These are phyloP conservation scores for maize (Zea mays) DNA, from an alignment of 176 grass and related monocot genomes.

Conservation along the genomic window DNA sequence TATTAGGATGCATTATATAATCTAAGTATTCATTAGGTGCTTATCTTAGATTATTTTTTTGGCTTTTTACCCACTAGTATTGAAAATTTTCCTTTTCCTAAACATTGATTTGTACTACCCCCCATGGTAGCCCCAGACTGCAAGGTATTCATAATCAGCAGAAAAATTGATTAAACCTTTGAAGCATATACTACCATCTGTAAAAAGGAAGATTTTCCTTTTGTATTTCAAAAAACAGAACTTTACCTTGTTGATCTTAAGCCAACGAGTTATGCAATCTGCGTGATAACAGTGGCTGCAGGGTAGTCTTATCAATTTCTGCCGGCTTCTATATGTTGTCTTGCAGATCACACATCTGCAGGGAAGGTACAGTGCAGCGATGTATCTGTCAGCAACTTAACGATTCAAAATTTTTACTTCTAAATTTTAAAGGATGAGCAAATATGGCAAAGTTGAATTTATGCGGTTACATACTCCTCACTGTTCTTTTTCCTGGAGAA, in stretches of 20 bases:
- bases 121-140: no score
- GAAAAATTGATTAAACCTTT: neutral
- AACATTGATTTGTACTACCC: neutral
- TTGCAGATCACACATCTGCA: slow-evolving; percentile 78
- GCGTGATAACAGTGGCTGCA: slow-evolving; percentile 73
- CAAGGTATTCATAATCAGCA: neutral
- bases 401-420: neutral
- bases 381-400: slow-evolving; percentile 26
- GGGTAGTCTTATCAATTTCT: slow-evolving; percentile 68
- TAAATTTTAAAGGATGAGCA: neutral
- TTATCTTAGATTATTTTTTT: no score
- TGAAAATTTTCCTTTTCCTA: neutral
- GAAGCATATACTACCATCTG: slow-evolving; percentile 19
- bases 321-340: slow-evolving; percentile 50
- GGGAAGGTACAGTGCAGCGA: slow-evolving; percentile 5
- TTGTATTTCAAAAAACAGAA: neutral
- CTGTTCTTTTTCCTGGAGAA: slow-evolving; percentile 56
- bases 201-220: neutral
- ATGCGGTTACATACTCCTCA: slow-evolving; percentile 57
- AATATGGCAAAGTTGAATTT: slow-evolving; percentile 17
- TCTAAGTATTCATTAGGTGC: no score
- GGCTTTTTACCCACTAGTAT: no score
- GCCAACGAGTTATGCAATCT: slow-evolving; percentile 70
- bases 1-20: no score
- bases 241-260: slow-evolving; percentile 77